Evolutionary conservation across 1,284 basidiomycete genomes (phyloP).

Genomic region (Heterobasidion occidentale): DNA sequence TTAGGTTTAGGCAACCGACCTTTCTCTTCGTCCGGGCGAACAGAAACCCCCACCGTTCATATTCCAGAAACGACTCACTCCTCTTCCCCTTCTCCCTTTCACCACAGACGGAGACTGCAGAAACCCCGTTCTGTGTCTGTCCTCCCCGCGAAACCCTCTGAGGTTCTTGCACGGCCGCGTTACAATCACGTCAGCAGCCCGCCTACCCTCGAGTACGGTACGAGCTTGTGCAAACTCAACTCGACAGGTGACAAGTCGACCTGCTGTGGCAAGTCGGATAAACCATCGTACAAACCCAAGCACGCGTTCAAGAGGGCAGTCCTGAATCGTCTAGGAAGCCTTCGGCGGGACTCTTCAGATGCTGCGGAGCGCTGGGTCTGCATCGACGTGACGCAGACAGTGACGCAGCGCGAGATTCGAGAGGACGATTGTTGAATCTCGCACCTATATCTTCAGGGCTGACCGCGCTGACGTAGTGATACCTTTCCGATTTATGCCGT

Average conservation of each 20-base stretch:
- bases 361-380: not conserved
- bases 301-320: not conserved
- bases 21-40: slow-evolving; percentile 11
- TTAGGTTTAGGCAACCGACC: slow-evolving; percentile 11
- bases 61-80: not conserved
- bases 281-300: not conserved
- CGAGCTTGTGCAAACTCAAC: not conserved
- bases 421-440: not conserved
- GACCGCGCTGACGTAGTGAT: too few relatives aligned
- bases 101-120: slow-evolving; percentile 1
- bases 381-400: not conserved
- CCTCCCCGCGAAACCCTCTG: slow-evolving; percentile 19
- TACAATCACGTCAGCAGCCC: slow-evolving; percentile 19
- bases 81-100: slow-evolving; percentile 8
- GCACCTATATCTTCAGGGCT: not conserved
- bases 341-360: not conserved
- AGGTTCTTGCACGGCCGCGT: slow-evolving; percentile 21
- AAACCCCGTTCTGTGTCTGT: not conserved
- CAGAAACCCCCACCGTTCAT: slow-evolving; percentile 13
- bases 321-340: not conserved
- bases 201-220: not conserved
- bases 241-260: not conserved
- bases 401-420: not conserved
- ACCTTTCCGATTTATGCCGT: too few relatives aligned
- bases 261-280: not conserved